phyloP scores from a whole-genome alignment of 352 stramenopile genomes.

The Pythium periplocum region DNA sequence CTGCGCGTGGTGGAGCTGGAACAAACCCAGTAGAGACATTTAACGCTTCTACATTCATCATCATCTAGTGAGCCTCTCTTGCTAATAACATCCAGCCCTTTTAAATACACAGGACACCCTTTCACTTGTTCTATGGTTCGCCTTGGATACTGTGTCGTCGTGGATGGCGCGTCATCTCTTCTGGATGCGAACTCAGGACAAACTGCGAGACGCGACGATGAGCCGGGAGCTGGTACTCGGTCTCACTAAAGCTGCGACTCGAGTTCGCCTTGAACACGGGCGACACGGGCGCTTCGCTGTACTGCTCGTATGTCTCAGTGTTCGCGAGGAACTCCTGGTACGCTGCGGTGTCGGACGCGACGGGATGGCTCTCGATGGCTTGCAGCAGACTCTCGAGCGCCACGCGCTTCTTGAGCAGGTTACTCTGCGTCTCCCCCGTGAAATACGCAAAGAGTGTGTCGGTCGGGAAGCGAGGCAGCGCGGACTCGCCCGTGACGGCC shows the following conservation, averaged over 20 bases:
- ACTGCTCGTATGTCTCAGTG: slow-evolving; percentile 48
- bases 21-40: slow-evolving; percentile 1
- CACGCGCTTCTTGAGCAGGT: slow-evolving; percentile 61
- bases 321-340: slow-evolving; percentile 68
- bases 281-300: slow-evolving; percentile 23
- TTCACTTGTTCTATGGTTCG: too few species aligned
- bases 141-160: too few species aligned
- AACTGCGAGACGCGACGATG: too few species aligned
- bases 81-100: too few species aligned
- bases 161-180: too few species aligned
- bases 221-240: too few species aligned
- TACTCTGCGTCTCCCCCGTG: slow-evolving; percentile 56
- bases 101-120: too few species aligned
- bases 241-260: too few species aligned
- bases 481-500: slow-evolving; percentile 27
- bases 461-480: slow-evolving; percentile 39
- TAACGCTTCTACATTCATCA: too few species aligned
- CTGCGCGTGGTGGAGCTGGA: slow-evolving; percentile 33
- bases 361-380: slow-evolving; percentile 50
- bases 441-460: slow-evolving; percentile 66
- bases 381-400: slow-evolving; percentile 54
- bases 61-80: too few species aligned
- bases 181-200: too few species aligned
- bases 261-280: slow-evolving; percentile 15
- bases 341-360: slow-evolving; percentile 44